phyloP scores from a whole-genome alignment of 495 filamentous ascomycete genomes.

The Penicillium goetzii region DNA sequence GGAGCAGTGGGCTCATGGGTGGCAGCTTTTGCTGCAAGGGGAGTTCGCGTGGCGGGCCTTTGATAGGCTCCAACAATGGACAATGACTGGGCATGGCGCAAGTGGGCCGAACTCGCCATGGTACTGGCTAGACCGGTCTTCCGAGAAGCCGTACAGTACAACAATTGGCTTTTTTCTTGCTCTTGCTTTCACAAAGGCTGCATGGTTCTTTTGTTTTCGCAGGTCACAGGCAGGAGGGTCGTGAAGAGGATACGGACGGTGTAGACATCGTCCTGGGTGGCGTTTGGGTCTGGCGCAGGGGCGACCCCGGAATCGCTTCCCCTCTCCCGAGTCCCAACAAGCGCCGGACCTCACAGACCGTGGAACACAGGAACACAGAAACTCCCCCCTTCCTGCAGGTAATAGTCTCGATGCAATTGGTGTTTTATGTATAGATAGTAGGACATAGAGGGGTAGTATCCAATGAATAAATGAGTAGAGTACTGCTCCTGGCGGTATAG shows the following conservation, averaged over 20 bases:
- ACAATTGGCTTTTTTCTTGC: background rate
- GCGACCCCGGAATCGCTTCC: constrained; percentile 4
- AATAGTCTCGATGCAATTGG: background rate
- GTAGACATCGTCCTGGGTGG: background rate
- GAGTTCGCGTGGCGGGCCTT: constrained; percentile 20
- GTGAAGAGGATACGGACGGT: background rate
- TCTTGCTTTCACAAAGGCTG: background rate
- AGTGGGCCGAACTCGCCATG: background rate
- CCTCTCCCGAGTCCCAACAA: background rate
- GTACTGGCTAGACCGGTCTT: constrained; percentile 9
- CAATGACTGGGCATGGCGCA: background rate
- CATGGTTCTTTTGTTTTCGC: background rate
- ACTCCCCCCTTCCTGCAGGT: background rate
- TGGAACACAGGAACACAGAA: background rate
- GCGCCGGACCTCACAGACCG: constrained; percentile 1
- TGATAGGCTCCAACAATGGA: constrained; percentile 9
- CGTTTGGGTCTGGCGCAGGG: constrained; percentile 20
- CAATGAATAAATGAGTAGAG: background rate
- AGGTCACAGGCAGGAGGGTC: background rate
- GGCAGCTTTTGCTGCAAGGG: constrained; percentile 12
- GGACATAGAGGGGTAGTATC: background rate
- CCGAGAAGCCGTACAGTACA: background rate
- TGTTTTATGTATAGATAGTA: background rate
- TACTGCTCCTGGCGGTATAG: background rate
- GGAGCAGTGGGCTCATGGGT: constrained; percentile 7